These are phyloP conservation scores for Luzula sylvatica DNA, from an alignment of 176 grass and related monocot genomes.

Conservation along the genomic window DNA sequence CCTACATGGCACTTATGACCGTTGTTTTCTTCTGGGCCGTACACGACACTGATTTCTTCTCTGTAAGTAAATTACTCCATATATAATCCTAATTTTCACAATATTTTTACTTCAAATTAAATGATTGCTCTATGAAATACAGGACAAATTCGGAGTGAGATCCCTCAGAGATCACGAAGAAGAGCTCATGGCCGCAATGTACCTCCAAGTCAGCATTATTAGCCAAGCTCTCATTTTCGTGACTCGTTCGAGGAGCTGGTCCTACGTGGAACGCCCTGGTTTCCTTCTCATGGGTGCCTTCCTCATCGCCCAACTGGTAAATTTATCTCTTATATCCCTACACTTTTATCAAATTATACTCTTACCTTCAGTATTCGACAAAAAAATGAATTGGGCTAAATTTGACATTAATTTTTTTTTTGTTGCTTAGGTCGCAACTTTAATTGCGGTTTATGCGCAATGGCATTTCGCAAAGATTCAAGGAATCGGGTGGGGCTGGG, in stretches of 20 bases:
- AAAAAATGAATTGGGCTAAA: too few species aligned
- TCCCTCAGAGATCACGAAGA: constrained; percentile 20
- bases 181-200: constrained; percentile 31
- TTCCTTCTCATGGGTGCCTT: constrained; percentile 30
- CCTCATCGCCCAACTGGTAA: constrained; percentile 29
- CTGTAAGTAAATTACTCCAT: constrained; percentile 15
- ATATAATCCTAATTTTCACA: too few species aligned
- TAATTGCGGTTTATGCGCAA: constrained; percentile 73
- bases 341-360: too few species aligned
- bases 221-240: constrained; percentile 53
- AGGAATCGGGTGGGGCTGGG: constrained; percentile 91
- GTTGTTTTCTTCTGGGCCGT: constrained; percentile 82
- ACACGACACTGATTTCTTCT: constrained; percentile 72
- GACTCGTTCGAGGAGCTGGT: constrained; percentile 43
- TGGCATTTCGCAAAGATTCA: constrained; percentile 82
- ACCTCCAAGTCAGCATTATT: constrained; percentile 48
- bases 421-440: constrained; percentile 35
- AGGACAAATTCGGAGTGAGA: constrained; percentile 36
- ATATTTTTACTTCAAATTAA: background rate
- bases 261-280: constrained; percentile 37
- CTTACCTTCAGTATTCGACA: too few species aligned
- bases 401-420: background rate
- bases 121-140: background rate
- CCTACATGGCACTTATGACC: constrained; percentile 81
- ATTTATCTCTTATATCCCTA: background rate